Evolutionary conservation across 73 alveolate species (phyloP), one percentile per base, ranked within the genome.

Genomic region (Tetrahymena borealis): DNA sequence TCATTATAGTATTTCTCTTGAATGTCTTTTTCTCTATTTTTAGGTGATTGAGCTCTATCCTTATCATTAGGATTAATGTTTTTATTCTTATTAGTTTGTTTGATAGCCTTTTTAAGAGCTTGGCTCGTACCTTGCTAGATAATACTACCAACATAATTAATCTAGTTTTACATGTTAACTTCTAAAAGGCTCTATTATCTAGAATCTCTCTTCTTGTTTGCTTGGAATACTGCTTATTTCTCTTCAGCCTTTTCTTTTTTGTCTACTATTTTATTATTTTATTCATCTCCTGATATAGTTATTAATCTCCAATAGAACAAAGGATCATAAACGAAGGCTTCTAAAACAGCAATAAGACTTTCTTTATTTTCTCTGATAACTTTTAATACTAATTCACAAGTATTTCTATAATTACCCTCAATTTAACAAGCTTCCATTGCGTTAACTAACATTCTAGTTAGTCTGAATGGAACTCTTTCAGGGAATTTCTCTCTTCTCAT

Each of bases 341-440:
- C 99, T 78, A 99, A 97, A 39, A 99, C 98, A 33, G 99, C 99
- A 91, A 99, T 91, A 38, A 99, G 95, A 39, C 99, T 96, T 96
- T 99, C 99, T 91, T 98, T 99, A 93, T 97, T 98, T 78, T 97
- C 98, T 92, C 99, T 94, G 90, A 98, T 90, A 16, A 98, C 98
- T 91, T 98, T 97, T 99, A 99, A 98, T 15, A 98, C 99, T 90
- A 96, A 96, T 91, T 99, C 99, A 90, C 99, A 98, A 31, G 99
- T 99, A 90, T 97, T 96, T 94, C 99, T 97, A 95, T 97, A 99
- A 90, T 97, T 98, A 33, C 99, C 99, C 94, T 99, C 99, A 31
- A 98, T 97, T 42, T 99, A 99, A 32, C 99, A 96, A 43, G 98
- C 99, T 94, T 99, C 99, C 98, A 99, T 97, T 38, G 99, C 99